Percentiles rank a stretch among this genome's conserved stretches.
These are phyloP conservation scores for Cladosporium sp. DNA, from an alignment of 2,329 filamentous ascomycete species.

Conservation along the genomic window DNA sequence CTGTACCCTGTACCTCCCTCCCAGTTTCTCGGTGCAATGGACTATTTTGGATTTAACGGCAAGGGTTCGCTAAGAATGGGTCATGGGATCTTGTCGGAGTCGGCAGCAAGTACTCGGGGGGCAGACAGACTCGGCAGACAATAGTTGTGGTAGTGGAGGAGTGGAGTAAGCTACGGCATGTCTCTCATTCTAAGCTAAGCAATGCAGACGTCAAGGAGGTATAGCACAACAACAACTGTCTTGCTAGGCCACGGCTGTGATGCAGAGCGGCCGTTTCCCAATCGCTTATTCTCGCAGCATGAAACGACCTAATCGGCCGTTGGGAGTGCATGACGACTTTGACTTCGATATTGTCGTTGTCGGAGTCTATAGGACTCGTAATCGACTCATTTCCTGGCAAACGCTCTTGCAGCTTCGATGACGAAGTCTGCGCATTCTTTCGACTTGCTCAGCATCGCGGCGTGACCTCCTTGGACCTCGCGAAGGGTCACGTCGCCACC, in stretches of 20 bases:
- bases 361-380: slow-evolving; percentile 4
- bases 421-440: slow-evolving; percentile 21
- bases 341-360: slow-evolving; percentile 2
- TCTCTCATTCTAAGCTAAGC: slow-evolving; percentile 2
- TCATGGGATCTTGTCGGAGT: neutral
- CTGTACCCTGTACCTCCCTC: neutral
- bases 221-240: neutral
- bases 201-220: neutral
- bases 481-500: slow-evolving; percentile 20
- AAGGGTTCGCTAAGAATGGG: neutral
- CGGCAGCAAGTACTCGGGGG: neutral
- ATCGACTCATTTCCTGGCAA: slow-evolving; percentile 14
- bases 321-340: slow-evolving; percentile 1
- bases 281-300: slow-evolving; percentile 3
- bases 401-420: slow-evolving; percentile 17
- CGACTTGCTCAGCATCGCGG: slow-evolving; percentile 23
- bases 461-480: slow-evolving; percentile 23
- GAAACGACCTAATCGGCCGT: neutral
- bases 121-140: neutral
- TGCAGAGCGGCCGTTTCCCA: neutral
- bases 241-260: neutral
- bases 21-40: neutral
- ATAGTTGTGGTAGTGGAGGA: slow-evolving; percentile 8
- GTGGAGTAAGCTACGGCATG: slow-evolving; percentile 7
- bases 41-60: neutral